Percentiles rank a stretch among this genome's conserved stretches.
Conservation (phyloP, 495 filamentous ascomycete genomes). For the Choiromyces venosus region DNA sequence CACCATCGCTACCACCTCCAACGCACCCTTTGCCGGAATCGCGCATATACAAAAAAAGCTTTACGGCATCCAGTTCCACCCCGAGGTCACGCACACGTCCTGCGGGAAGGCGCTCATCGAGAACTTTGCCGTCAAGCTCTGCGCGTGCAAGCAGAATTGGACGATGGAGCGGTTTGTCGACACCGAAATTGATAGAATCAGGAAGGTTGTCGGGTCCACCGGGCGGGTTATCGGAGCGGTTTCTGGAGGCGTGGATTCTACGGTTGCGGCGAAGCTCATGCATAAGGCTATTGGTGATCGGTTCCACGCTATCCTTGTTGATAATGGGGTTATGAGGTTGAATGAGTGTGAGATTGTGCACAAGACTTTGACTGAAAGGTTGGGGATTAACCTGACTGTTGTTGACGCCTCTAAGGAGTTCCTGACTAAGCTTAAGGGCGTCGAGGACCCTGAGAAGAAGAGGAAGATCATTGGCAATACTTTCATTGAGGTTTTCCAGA, state of each 20-base stretch:
- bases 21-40: conserved; percentile 75
- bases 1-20: conserved; percentile 65
- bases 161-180: conserved; percentile 75
- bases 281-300: conserved; percentile 73
- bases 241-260: conserved; percentile 87
- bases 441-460: conserved; percentile 84
- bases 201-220: conserved; percentile 66
- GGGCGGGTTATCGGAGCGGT: conserved; percentile 82
- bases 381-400: conserved; percentile 87
- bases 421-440: conserved; percentile 65
- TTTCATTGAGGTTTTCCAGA: conserved; percentile 80
- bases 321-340: conserved; percentile 83
- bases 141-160: conserved; percentile 68
- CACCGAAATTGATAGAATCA: conserved; percentile 70
- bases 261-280: conserved; percentile 84
- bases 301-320: conserved; percentile 82
- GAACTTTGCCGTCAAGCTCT: conserved; percentile 80
- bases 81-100: conserved; percentile 70
- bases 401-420: conserved; percentile 74
- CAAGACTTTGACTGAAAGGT: conserved; percentile 63
- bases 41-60: conserved; percentile 64
- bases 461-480: conserved; percentile 83
- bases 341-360: conserved; percentile 78
- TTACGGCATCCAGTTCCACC: conserved; percentile 82
- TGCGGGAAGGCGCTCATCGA: conserved; percentile 59